Conservation (phyloP, 1,139 yeast genomes). For the Hansenula sp. region DNA sequence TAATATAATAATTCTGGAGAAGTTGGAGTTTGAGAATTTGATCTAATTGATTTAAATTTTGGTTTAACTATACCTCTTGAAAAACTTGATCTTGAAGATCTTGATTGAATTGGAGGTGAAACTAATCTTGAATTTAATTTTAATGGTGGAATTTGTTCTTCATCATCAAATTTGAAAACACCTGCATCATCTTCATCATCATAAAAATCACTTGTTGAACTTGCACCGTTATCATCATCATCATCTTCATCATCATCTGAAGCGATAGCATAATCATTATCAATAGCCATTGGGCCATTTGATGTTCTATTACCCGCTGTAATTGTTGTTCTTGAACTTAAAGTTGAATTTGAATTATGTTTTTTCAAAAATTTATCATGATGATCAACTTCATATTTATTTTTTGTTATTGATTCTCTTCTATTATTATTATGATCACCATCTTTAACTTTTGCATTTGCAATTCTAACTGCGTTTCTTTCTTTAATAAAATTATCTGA, state of each 20-base stretch:
- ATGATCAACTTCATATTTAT: conserved; percentile 19
- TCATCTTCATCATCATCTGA: conserved; percentile 25
- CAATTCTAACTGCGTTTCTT: conserved; percentile 25
- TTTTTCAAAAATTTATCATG: conserved; percentile 18
- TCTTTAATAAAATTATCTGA: conserved; percentile 42
- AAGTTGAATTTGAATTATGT: background rate
- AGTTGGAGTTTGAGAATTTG: conserved; percentile 24
- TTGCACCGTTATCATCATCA: conserved; percentile 18
- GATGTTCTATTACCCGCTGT: background rate
- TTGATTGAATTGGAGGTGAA: conserved; percentile 18
- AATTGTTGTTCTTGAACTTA: conserved; percentile 4
- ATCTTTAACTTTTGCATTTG: conserved; percentile 32
- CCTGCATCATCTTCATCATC: conserved; percentile 29
- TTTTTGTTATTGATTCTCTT: conserved; percentile 39
- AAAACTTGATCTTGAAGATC: conserved; percentile 12
- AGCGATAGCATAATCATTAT: conserved; percentile 19
- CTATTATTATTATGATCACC: conserved; percentile 34
- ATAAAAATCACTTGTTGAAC: conserved; percentile 14
- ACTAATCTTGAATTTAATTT: conserved; percentile 19
- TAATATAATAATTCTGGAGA: conserved; percentile 21
- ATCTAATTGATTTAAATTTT: conserved; percentile 17
- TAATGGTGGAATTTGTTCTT: conserved; percentile 25
- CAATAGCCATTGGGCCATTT: background rate
- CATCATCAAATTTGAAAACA: conserved; percentile 43
- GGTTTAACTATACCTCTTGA: conserved; percentile 23